Evolutionary conservation across 169 alveolate genomes (phyloP).

Genomic region (Plasmodium cynomolgi): DNA sequence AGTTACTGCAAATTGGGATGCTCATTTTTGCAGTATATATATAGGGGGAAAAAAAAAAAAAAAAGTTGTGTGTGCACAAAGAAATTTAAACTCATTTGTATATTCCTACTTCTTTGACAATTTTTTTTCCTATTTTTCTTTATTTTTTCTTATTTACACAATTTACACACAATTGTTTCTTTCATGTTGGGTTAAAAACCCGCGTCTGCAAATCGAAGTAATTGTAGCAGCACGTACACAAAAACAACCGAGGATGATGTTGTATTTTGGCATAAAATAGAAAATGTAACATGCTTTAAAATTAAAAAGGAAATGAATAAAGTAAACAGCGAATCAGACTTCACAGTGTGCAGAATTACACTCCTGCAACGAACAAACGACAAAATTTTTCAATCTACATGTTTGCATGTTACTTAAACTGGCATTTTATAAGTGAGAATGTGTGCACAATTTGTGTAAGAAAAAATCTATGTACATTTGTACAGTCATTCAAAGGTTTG

Average conservation of each 20-base stretch:
- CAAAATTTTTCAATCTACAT: neutral
- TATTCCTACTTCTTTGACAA: neutral
- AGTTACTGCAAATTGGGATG: constrained; percentile 3
- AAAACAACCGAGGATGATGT: neutral
- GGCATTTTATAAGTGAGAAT: neutral
- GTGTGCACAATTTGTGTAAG: neutral
- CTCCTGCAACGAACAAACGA: neutral
- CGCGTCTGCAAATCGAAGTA: neutral
- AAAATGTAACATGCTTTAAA: neutral
- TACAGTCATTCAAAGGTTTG: neutral
- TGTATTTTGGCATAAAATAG: neutral
- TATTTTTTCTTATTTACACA: neutral
- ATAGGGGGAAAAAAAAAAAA: neutral
- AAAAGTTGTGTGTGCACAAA: neutral
- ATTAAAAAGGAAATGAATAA: neutral
- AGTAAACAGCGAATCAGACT: neutral
- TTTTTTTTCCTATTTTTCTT: neutral
- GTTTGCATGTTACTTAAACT: neutral
- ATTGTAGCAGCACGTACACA: neutral
- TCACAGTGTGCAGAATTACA: neutral
- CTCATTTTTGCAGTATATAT: constrained; percentile 26
- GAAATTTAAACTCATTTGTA: neutral
- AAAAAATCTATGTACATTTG: neutral
- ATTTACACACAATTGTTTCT: neutral
- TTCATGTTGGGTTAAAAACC: neutral